phyloP scores from a whole-genome alignment of 371 early-diverging fungal species.

The Mortierella sp. region DNA sequence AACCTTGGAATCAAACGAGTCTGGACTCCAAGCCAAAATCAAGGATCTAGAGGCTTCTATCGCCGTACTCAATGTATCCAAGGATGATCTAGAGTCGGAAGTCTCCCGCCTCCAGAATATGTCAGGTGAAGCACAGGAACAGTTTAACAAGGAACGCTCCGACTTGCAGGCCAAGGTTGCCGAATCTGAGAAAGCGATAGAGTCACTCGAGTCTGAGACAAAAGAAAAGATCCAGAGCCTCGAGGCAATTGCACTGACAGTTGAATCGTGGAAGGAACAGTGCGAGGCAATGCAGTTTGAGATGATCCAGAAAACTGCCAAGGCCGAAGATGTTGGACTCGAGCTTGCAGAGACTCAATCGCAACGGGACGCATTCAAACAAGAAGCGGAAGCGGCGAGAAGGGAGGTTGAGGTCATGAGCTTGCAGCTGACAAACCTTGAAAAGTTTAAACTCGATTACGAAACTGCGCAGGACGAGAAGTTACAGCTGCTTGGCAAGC shows the following conservation, averaged over 20 bases:
- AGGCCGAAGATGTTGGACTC: constrained; percentile 11
- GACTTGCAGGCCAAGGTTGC: constrained; percentile 29
- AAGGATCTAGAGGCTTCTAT: constrained; percentile 53
- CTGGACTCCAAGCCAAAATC: constrained; percentile 53
- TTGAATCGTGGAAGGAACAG: constrained; percentile 37
- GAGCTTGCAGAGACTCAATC: constrained; percentile 19
- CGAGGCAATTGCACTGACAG: constrained; percentile 20
- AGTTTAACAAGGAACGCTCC: constrained; percentile 58
- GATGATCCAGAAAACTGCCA: constrained; percentile 31
- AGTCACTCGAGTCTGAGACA: constrained; percentile 17
- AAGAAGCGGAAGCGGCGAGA: constrained; percentile 20
- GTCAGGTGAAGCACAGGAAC: constrained; percentile 10
- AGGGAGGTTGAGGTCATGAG: constrained; percentile 25
- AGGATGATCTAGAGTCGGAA: constrained; percentile 39
- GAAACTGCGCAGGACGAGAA: constrained; percentile 52
- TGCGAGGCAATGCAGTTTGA: constrained; percentile 44
- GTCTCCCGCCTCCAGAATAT: constrained; percentile 56
- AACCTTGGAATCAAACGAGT: constrained; percentile 55
- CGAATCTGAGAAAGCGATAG: constrained; percentile 25
- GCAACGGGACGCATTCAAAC: constrained; percentile 9
- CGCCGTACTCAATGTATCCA: constrained; percentile 4
- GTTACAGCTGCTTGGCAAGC: constrained; percentile 49
- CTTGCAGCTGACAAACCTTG: constrained; percentile 22
- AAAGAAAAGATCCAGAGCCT: constrained; percentile 23
- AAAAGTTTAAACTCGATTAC: constrained; percentile 39